Evolutionary conservation across 2,329 filamentous ascomycete species (phyloP).

Genomic region (Trichoderma sp.): DNA sequence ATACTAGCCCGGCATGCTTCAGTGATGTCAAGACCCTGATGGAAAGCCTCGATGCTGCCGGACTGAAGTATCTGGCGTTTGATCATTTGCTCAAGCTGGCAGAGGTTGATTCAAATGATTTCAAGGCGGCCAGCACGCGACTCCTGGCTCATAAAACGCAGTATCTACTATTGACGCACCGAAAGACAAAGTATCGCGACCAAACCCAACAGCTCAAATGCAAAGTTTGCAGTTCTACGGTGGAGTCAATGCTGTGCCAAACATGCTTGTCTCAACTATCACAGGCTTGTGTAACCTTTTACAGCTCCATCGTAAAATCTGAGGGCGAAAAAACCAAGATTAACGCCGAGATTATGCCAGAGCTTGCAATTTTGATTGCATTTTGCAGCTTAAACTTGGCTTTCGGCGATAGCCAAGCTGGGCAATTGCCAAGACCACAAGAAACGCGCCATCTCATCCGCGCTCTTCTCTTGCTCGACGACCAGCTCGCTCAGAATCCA

Average conservation of each 20-base stretch:
- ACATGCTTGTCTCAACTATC: conserved; percentile 33
- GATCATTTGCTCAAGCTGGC: conserved; percentile 40
- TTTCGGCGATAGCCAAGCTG: conserved; percentile 24
- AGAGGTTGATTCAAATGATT: conserved; percentile 32
- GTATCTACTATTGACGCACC: conserved; percentile 48
- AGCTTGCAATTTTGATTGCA: conserved; percentile 40
- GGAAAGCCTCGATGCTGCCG: conserved; percentile 44
- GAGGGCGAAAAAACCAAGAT: conserved; percentile 7
- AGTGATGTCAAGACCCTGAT: conserved; percentile 51
- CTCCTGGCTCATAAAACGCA: conserved; percentile 46
- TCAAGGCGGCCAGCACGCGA: conserved; percentile 33
- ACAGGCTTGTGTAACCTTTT: conserved; percentile 29
- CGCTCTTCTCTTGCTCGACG: conserved; percentile 52
- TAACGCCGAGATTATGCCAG: conserved; percentile 34
- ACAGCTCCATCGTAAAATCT: conserved; percentile 23
- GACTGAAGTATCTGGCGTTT: conserved; percentile 45
- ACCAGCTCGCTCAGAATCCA: conserved; percentile 48
- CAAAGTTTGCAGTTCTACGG: conserved; percentile 30
- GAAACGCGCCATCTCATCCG: conserved; percentile 45
- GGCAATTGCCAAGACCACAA: conserved; percentile 1
- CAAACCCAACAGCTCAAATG: conserved; percentile 32
- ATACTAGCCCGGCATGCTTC: conserved; percentile 46
- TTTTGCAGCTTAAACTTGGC: conserved; percentile 40
- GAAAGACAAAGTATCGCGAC: conserved; percentile 30
- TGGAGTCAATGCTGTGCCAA: conserved; percentile 29